Evolutionary conservation across 2,329 filamentous ascomycete species (phyloP).

Genomic region (Fusarium sp.): DNA sequence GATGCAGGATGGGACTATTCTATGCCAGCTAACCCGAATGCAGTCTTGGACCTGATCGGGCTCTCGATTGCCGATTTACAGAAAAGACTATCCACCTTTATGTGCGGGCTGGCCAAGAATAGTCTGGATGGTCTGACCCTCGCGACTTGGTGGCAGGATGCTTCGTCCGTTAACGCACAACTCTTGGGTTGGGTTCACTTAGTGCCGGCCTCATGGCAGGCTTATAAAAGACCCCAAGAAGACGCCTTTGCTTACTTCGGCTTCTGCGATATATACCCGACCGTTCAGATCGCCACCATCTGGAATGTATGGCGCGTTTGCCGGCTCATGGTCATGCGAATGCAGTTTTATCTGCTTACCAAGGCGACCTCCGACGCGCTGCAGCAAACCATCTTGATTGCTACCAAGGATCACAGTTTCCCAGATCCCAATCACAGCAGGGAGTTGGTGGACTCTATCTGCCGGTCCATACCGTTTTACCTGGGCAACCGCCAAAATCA

Average conservation of each 20-base stretch:
- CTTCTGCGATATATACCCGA: neutral
- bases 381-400: neutral
- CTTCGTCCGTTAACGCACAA: neutral
- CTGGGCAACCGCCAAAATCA: neutral
- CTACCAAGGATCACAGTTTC: neutral
- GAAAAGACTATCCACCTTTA: neutral
- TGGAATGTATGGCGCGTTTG: neutral
- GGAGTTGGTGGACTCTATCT: neutral
- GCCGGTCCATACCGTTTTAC: neutral
- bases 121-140: neutral
- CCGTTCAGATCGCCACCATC: neutral
- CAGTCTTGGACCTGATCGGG: neutral
- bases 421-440: neutral
- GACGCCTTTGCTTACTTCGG: neutral
- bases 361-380: neutral
- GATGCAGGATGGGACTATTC: neutral
- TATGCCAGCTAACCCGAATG: neutral
- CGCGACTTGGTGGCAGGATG: neutral
- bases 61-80: neutral
- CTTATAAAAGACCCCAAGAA: neutral
- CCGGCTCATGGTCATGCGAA: neutral
- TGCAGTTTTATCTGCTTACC: neutral
- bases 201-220: neutral
- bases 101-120: neutral
- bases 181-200: neutral